Evolutionary conservation across 1,284 basidiomycete genomes (phyloP).

Genomic region (Malassezia restricta): DNA sequence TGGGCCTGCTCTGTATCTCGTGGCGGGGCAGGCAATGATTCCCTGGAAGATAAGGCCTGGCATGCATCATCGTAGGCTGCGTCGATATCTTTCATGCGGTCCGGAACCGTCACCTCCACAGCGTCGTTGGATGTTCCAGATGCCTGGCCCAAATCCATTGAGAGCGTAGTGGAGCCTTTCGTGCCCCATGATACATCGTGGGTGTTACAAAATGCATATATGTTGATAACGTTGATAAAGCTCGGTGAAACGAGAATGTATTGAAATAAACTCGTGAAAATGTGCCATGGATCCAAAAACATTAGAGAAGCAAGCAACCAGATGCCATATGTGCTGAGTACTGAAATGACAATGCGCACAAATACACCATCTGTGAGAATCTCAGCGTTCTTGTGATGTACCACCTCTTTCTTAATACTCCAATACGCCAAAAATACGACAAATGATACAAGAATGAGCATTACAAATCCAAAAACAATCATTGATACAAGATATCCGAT

Average conservation of each 20-base stretch:
- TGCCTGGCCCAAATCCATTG: conserved; percentile 38
- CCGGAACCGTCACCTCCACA: conserved; percentile 40
- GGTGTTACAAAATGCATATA: conserved; percentile 43
- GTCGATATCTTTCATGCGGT: conserved; percentile 38
- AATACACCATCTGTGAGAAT: conserved; percentile 31
- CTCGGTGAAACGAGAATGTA: conserved; percentile 39
- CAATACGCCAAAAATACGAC: conserved; percentile 33
- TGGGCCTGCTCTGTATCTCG: conserved; percentile 32
- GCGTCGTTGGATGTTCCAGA: conserved; percentile 17
- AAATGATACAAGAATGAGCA: conserved; percentile 39
- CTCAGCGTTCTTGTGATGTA: conserved; percentile 11
- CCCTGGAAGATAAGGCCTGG: conserved; percentile 32
- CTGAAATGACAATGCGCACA: conserved; percentile 40
- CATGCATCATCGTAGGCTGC: conserved; percentile 43
- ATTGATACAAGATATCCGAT: conserved; percentile 36
- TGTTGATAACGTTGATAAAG: conserved; percentile 43
- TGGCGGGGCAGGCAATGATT: conserved; percentile 14
- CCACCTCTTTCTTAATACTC: conserved; percentile 24
- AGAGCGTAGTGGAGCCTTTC: conserved; percentile 37
- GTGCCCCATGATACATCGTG: conserved; percentile 43
- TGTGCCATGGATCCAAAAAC: conserved; percentile 43
- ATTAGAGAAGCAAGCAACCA: conserved; percentile 38
- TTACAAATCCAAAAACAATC: conserved; percentile 39
- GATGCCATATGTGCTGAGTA: conserved; percentile 40
- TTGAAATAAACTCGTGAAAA: conserved; percentile 42